phyloP scores from a whole-genome alignment of 352 stramenopile genomes.

The Phytophthora brassicae region DNA sequence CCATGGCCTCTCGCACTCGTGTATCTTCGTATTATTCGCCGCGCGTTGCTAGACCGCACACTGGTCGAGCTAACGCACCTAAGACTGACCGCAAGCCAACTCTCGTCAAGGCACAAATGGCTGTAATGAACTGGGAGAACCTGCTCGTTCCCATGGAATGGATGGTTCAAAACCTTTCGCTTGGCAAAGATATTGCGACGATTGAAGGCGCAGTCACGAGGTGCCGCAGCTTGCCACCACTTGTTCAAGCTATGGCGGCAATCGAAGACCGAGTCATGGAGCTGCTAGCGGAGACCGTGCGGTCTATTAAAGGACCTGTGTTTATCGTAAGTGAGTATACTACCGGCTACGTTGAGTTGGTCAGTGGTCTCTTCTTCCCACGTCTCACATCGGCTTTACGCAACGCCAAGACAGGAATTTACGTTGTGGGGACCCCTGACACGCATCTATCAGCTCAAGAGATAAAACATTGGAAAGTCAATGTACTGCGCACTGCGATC shows the following conservation, averaged over 20 bases:
- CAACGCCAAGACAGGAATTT: slow-evolving; percentile 34
- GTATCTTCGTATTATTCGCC: slow-evolving; percentile 7
- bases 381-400: slow-evolving; percentile 36
- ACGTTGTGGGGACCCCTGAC: slow-evolving; percentile 42
- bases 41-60: slow-evolving; percentile 9
- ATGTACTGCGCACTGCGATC: slow-evolving; percentile 47
- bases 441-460: slow-evolving; percentile 38
- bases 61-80: background rate
- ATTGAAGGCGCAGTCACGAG: slow-evolving; percentile 29
- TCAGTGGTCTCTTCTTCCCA: slow-evolving; percentile 54
- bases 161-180: slow-evolving; percentile 38
- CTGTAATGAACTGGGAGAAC: slow-evolving; percentile 59
- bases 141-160: slow-evolving; percentile 47
- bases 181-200: slow-evolving; percentile 20
- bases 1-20: slow-evolving; percentile 8
- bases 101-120: slow-evolving; percentile 21
- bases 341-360: slow-evolving; percentile 40
- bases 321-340: slow-evolving; percentile 50
- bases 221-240: slow-evolving; percentile 13
- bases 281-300: slow-evolving; percentile 34
- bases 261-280: slow-evolving; percentile 43
- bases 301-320: slow-evolving; percentile 26
- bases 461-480: slow-evolving; percentile 49
- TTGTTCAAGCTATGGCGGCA: slow-evolving; percentile 11
- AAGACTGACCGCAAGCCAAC: background rate